Evolutionary conservation across 768 basidiomycete species (phyloP).

Genomic region (Lactarius pseudohatsudake): DNA sequence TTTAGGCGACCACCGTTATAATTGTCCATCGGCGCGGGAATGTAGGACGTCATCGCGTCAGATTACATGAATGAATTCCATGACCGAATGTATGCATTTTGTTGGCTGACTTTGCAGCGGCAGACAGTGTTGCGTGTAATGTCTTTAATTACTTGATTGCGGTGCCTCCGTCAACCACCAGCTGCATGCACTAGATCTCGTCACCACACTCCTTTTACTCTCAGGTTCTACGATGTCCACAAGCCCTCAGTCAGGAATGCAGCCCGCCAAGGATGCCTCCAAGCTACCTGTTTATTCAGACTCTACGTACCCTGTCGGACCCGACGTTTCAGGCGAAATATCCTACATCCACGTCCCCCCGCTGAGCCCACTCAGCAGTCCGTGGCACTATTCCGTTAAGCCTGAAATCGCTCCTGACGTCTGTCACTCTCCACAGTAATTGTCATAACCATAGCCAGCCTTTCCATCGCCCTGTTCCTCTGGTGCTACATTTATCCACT

Average conservation of each 20-base stretch:
- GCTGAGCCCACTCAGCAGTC: slow-evolving; percentile 19
- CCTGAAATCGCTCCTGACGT: not conserved
- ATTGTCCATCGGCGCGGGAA: slow-evolving; percentile 9
- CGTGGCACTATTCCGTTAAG: not conserved
- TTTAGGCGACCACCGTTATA: slow-evolving; percentile 17
- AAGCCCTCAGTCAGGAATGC: slow-evolving; percentile 8
- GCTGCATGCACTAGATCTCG: slow-evolving; percentile 4
- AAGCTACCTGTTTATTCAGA: slow-evolving; percentile 16
- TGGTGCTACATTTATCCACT: slow-evolving; percentile 26
- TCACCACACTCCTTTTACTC: slow-evolving; percentile 1
- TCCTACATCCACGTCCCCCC: slow-evolving; percentile 20
- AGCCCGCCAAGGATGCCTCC: slow-evolving; percentile 11
- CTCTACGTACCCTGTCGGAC: slow-evolving; percentile 20
- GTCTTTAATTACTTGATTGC: not conserved
- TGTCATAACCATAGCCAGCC: slow-evolving; percentile 9
- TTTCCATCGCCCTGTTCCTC: slow-evolving; percentile 19
- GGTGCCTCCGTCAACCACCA: not conserved
- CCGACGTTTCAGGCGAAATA: slow-evolving; percentile 14
- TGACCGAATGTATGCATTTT: slow-evolving; percentile 14
- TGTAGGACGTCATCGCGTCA: slow-evolving; percentile 13
- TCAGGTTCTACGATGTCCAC: slow-evolving; percentile 1
- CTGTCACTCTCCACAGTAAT: not conserved
- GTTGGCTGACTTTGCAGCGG: slow-evolving; percentile 20
- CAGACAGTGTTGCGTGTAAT: not conserved
- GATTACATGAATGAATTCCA: slow-evolving; percentile 24